Evolutionary conservation across 495 filamentous ascomycete genomes (phyloP).

Genomic region (Penicillium argentinense): DNA sequence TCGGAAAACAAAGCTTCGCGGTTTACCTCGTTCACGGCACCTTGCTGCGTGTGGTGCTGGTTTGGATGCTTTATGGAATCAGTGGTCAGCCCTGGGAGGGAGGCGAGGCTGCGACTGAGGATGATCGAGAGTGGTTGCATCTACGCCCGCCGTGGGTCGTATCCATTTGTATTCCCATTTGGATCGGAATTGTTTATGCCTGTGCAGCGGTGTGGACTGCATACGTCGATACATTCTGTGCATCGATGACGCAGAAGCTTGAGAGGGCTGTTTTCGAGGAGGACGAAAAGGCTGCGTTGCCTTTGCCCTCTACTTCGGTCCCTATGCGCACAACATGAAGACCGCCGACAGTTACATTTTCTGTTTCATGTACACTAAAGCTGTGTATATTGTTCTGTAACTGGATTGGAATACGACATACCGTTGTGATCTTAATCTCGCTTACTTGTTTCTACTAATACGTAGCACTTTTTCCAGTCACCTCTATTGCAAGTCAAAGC

Average conservation of each 20-base stretch:
- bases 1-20: conserved; percentile 69
- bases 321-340: conserved; percentile 37
- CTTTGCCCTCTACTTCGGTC: conserved; percentile 36
- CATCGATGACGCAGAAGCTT: conserved; percentile 55
- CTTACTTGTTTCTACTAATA: no score
- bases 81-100: conserved; percentile 50
- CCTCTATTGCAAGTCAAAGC: no score
- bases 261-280: conserved; percentile 55
- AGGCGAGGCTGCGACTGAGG: conserved; percentile 46
- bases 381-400: not conserved
- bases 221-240: conserved; percentile 66
- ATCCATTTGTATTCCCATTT: conserved; percentile 51
- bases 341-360: no score
- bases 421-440: no score
- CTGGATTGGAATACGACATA: no score
- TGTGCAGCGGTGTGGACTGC: conserved; percentile 63
- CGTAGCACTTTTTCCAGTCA: no score
- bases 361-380: not conserved
- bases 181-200: conserved; percentile 58
- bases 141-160: conserved; percentile 43
- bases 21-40: conserved; percentile 71
- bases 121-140: conserved; percentile 38
- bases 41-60: conserved; percentile 60
- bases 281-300: conserved; percentile 46
- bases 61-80: conserved; percentile 65